Evolutionary conservation across 208 protist species (phyloP), one percentile per base, ranked within the genome.

Genomic region (Trypanosoma theileri): DNA sequence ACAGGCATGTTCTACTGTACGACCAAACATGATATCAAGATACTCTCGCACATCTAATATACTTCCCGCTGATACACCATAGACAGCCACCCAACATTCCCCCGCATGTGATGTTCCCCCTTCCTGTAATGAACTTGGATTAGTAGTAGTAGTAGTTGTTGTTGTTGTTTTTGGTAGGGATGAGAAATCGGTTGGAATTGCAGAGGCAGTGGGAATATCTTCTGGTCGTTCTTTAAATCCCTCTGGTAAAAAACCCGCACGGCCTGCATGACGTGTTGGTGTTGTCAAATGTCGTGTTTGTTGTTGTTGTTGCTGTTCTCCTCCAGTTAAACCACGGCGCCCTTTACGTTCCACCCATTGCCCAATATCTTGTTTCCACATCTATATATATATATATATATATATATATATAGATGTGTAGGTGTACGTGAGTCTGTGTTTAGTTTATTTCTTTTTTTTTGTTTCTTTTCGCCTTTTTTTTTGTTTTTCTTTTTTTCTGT

Each of bases 41-140:
- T 73, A 90, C 68, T 86, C 84, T n/a, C 88, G 84, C 60, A 91
- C 77, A 45, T 84, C 75, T 40, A 88, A 63, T 54, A 89, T 78
- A 52, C 61, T 72, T 50, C 66, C 62, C 0, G 68, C 51, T 3
- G 63, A 75, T 4, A 73, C 80, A 2, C 82, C 82, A 40, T 72
- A 81, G 13, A 91, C 60, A 16, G 73, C 69, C 46, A 91, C 79
- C 88, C 88, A 92, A 12, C 35, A 42, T 17, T 63, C 46, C 0
- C 52, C 53, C 3, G 22, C 59, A n/a, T n/a, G 7, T 40, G 22
- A 17, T n/a, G 19, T 24, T 4, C 16, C 24, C 28, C 13, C 57
- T 3, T 26, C 22, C 1, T 19, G 9, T 21, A 19, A 55, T 46
- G 61, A 16, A 45, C 41, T 51, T 24, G 35, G 16, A 0, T 14